Evolutionary conservation across 495 filamentous ascomycete species (phyloP).

Genomic region (Neurospora pannonica): DNA sequence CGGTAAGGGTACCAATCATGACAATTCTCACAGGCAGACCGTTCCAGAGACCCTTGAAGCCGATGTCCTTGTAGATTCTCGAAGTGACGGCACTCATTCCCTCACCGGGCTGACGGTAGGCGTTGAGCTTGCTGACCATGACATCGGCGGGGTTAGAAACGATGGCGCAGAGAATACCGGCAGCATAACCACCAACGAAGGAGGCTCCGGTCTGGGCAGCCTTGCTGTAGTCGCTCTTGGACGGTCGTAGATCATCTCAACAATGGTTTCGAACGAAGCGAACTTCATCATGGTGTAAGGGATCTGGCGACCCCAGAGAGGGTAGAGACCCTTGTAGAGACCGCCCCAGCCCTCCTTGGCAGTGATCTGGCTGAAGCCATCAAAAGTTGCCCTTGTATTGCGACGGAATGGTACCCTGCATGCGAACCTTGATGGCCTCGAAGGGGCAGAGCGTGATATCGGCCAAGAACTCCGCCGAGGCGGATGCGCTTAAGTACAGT

Average conservation of each 20-base stretch:
- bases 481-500: slow-evolving; percentile 72
- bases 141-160: slow-evolving; percentile 84
- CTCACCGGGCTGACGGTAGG: slow-evolving; percentile 70
- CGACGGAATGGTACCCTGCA: slow-evolving; percentile 82
- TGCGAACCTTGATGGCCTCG: slow-evolving; percentile 89
- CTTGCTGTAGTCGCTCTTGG: slow-evolving; percentile 78
- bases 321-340: slow-evolving; percentile 88
- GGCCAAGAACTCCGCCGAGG: slow-evolving; percentile 85
- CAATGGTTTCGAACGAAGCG: slow-evolving; percentile 89
- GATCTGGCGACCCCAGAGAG: slow-evolving; percentile 79
- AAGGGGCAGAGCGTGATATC: slow-evolving; percentile 89
- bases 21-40: slow-evolving; percentile 82
- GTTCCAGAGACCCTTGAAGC: slow-evolving; percentile 85
- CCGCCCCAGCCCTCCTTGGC: slow-evolving; percentile 70
- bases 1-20: slow-evolving; percentile 77
- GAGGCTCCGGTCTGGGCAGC: slow-evolving; percentile 79
- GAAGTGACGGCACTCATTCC: slow-evolving; percentile 68
- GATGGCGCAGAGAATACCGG: slow-evolving; percentile 87
- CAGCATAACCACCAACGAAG: slow-evolving; percentile 78
- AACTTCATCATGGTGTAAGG: slow-evolving; percentile 99
- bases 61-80: slow-evolving; percentile 84
- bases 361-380: slow-evolving; percentile 62
- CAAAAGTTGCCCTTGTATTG: slow-evolving; percentile 63
- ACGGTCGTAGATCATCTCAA: slow-evolving; percentile 75
- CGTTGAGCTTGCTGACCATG: slow-evolving; percentile 93